phyloP scores from a whole-genome alignment of 495 filamentous ascomycete species.

The Hyphodiscus hymeniophilus region DNA sequence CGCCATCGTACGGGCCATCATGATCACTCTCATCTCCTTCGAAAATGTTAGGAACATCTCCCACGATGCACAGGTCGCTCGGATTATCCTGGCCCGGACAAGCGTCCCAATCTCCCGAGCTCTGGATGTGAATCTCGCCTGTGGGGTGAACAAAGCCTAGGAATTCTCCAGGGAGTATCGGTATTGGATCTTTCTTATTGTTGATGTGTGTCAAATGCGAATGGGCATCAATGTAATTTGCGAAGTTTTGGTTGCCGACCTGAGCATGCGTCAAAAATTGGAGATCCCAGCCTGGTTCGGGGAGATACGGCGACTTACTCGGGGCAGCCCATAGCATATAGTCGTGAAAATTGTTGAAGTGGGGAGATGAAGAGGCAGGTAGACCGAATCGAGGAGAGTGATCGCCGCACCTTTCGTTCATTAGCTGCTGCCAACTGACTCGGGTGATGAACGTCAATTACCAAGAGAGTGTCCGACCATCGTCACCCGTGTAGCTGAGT shows the following conservation, averaged over 20 bases:
- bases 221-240: background rate
- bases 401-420: conserved; percentile 1
- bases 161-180: background rate
- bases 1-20: background rate
- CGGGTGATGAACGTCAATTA: background rate
- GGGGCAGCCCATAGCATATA: background rate
- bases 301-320: too few relatives aligned
- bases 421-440: background rate
- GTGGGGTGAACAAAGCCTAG: background rate
- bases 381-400: conserved; percentile 1
- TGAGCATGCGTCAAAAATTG: background rate
- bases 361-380: background rate
- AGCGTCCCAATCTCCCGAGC: background rate
- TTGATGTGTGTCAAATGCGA: background rate
- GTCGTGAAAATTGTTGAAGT: background rate
- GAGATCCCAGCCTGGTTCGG: too few relatives aligned
- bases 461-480: conserved; percentile 1
- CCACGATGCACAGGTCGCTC: background rate
- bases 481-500: background rate
- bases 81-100: background rate
- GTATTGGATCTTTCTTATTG: conserved; percentile 2
- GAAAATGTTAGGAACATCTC: background rate
- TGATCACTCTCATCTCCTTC: background rate
- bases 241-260: conserved; percentile 3
- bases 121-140: conserved; percentile 1